Percentiles rank a stretch among this genome's conserved stretches.
Evolutionary conservation across 2,329 filamentous ascomycete genomes (phyloP).

Genomic region (Colletotrichum scovillei): DNA sequence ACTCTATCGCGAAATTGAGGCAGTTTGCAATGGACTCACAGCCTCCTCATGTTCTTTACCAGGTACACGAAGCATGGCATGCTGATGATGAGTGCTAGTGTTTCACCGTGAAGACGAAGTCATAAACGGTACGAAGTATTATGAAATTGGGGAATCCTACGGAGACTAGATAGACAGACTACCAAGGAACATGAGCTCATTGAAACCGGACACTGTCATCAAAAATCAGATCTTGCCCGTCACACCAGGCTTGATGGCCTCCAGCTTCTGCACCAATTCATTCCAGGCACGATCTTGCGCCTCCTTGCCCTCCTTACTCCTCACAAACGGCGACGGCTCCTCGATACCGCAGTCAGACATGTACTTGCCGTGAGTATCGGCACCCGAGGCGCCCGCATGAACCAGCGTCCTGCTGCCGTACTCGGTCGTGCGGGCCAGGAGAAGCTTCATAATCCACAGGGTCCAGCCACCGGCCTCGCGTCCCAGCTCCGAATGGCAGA

Average conservation of each 20-base stretch:
- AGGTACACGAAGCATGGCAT: not conserved
- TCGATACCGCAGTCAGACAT: slow-evolving; percentile 48
- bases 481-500: slow-evolving; percentile 59
- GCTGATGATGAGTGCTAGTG: not conserved
- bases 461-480: slow-evolving; percentile 45
- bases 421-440: slow-evolving; percentile 57
- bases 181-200: not conserved
- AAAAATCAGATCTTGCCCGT: slow-evolving; percentile 19
- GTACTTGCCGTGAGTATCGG: slow-evolving; percentile 58
- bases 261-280: slow-evolving; percentile 54
- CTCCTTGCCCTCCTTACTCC: slow-evolving; percentile 49
- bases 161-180: not conserved
- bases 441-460: slow-evolving; percentile 42
- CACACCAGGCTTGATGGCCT: slow-evolving; percentile 52
- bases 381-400: slow-evolving; percentile 48
- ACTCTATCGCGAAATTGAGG: not conserved
- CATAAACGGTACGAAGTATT: not conserved
- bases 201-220: not conserved
- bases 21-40: not conserved
- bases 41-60: not conserved
- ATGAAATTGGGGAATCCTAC: not conserved
- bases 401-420: slow-evolving; percentile 58
- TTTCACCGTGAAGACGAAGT: not conserved
- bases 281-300: slow-evolving; percentile 54
- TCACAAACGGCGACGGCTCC: slow-evolving; percentile 49